A percentile compares a stretch with the other conserved stretches of the same genome.
Evolutionary conservation across 2,329 filamentous ascomycete species (phyloP).

Genomic region (Penicillium sumatraense): DNA sequence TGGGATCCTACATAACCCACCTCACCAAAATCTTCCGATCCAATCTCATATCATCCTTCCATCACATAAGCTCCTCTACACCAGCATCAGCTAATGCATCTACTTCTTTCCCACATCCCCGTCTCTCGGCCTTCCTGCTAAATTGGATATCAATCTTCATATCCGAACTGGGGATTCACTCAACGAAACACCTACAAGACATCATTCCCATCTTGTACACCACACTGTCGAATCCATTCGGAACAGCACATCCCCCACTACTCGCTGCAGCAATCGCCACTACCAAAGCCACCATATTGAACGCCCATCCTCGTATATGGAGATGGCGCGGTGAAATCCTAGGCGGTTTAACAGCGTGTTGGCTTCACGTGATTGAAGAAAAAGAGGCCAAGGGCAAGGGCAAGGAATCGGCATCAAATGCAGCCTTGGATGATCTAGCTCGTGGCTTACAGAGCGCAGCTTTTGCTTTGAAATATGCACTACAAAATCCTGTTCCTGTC

Average conservation of each 20-base stretch:
- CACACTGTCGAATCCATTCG: constrained; percentile 72
- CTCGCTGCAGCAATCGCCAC: constrained; percentile 59
- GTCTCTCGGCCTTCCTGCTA: constrained; percentile 55
- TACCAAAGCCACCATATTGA: constrained; percentile 62
- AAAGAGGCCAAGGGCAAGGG: too few relatives aligned
- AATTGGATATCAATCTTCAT: constrained; percentile 33
- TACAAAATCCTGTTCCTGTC: constrained; percentile 31
- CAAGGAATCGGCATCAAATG: not conserved
- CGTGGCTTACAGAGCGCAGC: constrained; percentile 33
- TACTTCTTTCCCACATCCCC: constrained; percentile 46
- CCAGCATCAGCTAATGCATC: constrained; percentile 51
- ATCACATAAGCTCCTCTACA: constrained; percentile 51
- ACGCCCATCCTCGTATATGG: constrained; percentile 71
- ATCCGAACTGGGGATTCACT: constrained; percentile 40
- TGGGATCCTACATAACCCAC: constrained; percentile 27
- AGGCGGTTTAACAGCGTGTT: constrained; percentile 65
- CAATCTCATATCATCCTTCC: constrained; percentile 44
- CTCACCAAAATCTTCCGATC: constrained; percentile 37
- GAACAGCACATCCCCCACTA: constrained; percentile 57
- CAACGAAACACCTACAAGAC: constrained; percentile 56
- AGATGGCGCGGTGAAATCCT: constrained; percentile 68
- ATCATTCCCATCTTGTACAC: constrained; percentile 69
- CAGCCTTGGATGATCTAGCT: constrained; percentile 28
- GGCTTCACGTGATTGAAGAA: constrained; percentile 59
- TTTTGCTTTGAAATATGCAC: constrained; percentile 34